Conservation (phyloP, 192 early-diverging fungal species). For the Coemansia sp. region DNA sequence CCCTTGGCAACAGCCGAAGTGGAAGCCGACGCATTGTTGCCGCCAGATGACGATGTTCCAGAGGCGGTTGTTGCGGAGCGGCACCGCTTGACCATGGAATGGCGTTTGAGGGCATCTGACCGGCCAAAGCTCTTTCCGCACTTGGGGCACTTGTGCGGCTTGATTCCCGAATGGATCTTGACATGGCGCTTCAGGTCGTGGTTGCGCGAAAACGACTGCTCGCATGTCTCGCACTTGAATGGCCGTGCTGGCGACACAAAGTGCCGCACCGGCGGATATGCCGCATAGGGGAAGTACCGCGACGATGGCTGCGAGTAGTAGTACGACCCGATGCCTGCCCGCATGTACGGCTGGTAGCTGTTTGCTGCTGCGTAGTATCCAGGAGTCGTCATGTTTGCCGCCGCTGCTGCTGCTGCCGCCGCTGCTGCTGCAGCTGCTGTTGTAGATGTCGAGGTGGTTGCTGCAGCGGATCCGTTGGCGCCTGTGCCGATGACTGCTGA, state of each 20-base stretch:
- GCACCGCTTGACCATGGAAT: slow-evolving; percentile 65
- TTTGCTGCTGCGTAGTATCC: slow-evolving; percentile 43
- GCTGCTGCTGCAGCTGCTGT: neutral
- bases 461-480: neutral
- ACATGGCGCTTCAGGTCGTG: slow-evolving; percentile 76
- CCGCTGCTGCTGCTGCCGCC: slow-evolving; percentile 28
- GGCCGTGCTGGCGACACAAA: slow-evolving; percentile 56
- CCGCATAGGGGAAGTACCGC: slow-evolving; percentile 49
- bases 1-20: neutral
- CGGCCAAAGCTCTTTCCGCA: slow-evolving; percentile 76
- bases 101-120: slow-evolving; percentile 71
- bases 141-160: slow-evolving; percentile 71
- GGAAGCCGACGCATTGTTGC: slow-evolving; percentile 2
- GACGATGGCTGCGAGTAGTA: slow-evolving; percentile 47
- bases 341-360: slow-evolving; percentile 51
- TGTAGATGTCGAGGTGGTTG: slow-evolving; percentile 1
- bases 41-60: slow-evolving; percentile 6
- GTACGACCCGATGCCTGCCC: slow-evolving; percentile 34
- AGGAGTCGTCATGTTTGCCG: slow-evolving; percentile 12
- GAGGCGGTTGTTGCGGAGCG: slow-evolving; percentile 27
- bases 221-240: slow-evolving; percentile 58
- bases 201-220: slow-evolving; percentile 67
- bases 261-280: slow-evolving; percentile 52
- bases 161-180: slow-evolving; percentile 72
- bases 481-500: slow-evolving; percentile 31